Conservation (phyloP, 352 stramenopile genomes). For the Plasmopara muralis region DNA sequence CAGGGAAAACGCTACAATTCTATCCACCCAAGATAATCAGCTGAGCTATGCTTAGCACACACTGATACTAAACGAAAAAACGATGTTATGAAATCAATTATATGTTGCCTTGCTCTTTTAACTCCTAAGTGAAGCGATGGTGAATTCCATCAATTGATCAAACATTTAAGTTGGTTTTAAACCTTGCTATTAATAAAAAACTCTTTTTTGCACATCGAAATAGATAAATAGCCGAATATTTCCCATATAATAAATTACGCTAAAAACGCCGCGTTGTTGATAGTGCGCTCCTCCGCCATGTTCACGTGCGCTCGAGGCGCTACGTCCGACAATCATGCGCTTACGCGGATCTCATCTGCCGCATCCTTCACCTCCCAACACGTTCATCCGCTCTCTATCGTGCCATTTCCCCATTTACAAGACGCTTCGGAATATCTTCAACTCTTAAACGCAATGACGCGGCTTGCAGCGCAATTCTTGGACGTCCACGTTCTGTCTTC, state of each 20-base stretch:
- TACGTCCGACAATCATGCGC: background rate
- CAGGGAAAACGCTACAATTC: too few species aligned
- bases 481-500: conserved; percentile 34
- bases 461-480: conserved; percentile 28
- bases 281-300: background rate
- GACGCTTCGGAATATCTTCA: conserved; percentile 22
- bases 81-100: too few species aligned
- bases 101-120: too few species aligned
- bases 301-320: background rate
- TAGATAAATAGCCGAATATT: too few species aligned
- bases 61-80: too few species aligned
- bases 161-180: too few species aligned
- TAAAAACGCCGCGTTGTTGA: background rate
- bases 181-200: too few species aligned
- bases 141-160: too few species aligned
- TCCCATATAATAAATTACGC: background rate
- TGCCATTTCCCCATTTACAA: background rate
- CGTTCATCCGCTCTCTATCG: background rate
- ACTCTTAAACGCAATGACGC: conserved; percentile 23
- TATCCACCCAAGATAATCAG: too few species aligned
- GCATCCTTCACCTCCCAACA: background rate
- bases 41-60: too few species aligned
- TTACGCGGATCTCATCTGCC: background rate
- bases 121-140: too few species aligned
- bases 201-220: too few species aligned